These are phyloP conservation scores for Cryptococcus floricola DNA, from an alignment of 1,284 basidiomycete species.

Conservation along the genomic window DNA sequence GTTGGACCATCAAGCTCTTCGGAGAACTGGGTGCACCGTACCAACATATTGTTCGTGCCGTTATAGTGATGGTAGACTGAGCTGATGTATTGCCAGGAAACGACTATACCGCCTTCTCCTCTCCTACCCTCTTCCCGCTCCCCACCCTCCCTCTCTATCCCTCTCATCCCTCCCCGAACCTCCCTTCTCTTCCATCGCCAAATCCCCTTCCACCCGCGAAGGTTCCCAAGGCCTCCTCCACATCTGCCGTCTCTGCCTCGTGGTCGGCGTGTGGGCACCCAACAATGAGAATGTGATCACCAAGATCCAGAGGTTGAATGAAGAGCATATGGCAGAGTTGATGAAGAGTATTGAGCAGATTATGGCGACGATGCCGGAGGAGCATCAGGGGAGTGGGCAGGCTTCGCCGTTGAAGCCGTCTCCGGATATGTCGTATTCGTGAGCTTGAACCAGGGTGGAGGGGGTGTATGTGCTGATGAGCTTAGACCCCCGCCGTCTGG, in stretches of 20 bases:
- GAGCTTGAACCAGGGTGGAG: not conserved
- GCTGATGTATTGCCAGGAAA: slow-evolving; percentile 25
- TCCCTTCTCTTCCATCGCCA: slow-evolving; percentile 38
- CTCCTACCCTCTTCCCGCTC: slow-evolving; percentile 37
- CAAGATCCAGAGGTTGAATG: slow-evolving; percentile 43
- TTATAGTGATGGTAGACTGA: not conserved
- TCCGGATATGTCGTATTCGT: slow-evolving; percentile 13
- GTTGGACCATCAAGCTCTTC: slow-evolving; percentile 13
- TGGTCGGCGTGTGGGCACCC: slow-evolving; percentile 36
- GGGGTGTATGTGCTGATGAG: not conserved
- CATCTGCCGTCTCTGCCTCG: slow-evolving; percentile 38
- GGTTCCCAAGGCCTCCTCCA: slow-evolving; percentile 31
- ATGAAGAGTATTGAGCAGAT: slow-evolving; percentile 48
- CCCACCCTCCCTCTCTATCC: slow-evolving; percentile 33
- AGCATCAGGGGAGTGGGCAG: slow-evolving; percentile 8
- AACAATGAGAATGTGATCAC: slow-evolving; percentile 45
- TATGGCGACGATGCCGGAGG: slow-evolving; percentile 32
- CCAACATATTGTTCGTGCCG: slow-evolving; percentile 38
- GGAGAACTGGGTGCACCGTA: slow-evolving; percentile 45
- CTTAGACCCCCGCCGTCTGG: slow-evolving; percentile 20
- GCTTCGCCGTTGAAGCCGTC: slow-evolving; percentile 10
- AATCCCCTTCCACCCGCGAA: slow-evolving; percentile 29
- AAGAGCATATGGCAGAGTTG: slow-evolving; percentile 41
- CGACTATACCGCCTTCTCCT: slow-evolving; percentile 43
- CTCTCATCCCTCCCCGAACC: slow-evolving; percentile 39